Percentiles rank a stretch among this genome's conserved stretches.
phyloP scores from a whole-genome alignment of 1,284 basidiomycete genomes.

The Mixia osmundae region DNA sequence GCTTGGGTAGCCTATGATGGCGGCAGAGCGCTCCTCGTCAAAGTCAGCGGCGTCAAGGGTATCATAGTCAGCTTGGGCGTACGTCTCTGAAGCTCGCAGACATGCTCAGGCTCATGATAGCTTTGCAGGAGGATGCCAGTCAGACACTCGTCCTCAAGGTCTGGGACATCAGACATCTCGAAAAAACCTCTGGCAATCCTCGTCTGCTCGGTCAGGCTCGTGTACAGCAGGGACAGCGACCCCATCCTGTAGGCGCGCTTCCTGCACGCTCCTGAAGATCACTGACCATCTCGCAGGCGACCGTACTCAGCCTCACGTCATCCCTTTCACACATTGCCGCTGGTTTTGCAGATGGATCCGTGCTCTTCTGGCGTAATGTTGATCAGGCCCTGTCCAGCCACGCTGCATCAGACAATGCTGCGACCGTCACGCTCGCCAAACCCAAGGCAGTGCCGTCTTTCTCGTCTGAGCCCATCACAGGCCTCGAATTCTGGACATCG shows the following conservation, averaged over 20 bases:
- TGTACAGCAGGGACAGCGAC: conserved; percentile 38
- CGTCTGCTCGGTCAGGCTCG: conserved; percentile 28
- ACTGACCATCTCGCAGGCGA: too few relatives aligned
- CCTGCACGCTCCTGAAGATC: too few relatives aligned
- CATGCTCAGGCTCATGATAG: too few relatives aligned
- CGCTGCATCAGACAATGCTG: conserved; percentile 5
- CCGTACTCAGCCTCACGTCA: conserved; percentile 51
- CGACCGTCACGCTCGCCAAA: conserved; percentile 40
- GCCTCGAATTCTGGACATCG: conserved; percentile 42
- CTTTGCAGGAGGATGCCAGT: too few relatives aligned
- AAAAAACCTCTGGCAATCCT: conserved; percentile 44
- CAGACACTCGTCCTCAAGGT: conserved; percentile 77
- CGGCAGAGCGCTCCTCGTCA: too few relatives aligned
- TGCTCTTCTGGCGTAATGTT: conserved; percentile 69
- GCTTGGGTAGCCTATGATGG: too few relatives aligned
- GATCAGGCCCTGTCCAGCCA: conserved; percentile 38
- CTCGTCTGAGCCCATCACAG: conserved; percentile 54
- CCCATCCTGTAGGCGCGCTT: conserved; percentile 62
- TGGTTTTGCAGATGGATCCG: conserved; percentile 81
- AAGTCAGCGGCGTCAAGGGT: too few relatives aligned
- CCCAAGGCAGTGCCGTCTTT: conserved; percentile 20
- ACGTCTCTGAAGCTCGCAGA: too few relatives aligned
- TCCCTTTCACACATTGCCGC: conserved; percentile 68
- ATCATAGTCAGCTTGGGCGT: too few relatives aligned
- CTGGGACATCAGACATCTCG: conserved; percentile 58